These are phyloP conservation scores for Casuarina cunninghamiana DNA, from an alignment of 306 rosid species.

Conservation along the genomic window DNA sequence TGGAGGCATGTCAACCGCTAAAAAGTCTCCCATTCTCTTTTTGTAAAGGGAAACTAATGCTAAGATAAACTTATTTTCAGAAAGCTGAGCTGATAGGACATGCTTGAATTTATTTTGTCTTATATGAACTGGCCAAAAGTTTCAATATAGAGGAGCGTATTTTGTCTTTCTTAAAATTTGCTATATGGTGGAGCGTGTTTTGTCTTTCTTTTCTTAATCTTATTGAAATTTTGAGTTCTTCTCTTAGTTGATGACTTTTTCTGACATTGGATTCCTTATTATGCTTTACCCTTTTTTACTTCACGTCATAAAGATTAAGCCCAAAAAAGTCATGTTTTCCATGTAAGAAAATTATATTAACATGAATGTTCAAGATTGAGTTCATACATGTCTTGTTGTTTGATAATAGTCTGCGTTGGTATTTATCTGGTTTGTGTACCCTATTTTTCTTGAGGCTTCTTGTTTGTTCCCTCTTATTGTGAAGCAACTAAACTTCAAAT, in stretches of 20 bases:
- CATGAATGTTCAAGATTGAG: neutral
- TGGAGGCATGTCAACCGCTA: neutral
- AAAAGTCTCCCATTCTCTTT: neutral
- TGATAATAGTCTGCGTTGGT: neutral
- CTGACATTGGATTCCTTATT: neutral
- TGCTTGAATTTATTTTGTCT: neutral
- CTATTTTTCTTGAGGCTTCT: neutral
- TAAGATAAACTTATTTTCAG: neutral
- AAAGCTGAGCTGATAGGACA: neutral
- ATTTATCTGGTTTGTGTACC: neutral
- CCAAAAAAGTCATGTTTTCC: neutral
- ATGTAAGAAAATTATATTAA: neutral
- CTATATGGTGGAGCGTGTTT: neutral
- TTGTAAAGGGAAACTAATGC: neutral
- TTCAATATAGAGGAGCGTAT: no score
- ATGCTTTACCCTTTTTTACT: neutral
- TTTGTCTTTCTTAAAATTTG: neutral
- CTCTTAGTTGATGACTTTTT: neutral
- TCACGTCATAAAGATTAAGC: neutral
- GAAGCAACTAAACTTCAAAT: neutral
- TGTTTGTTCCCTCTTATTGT: conserved; percentile 2
- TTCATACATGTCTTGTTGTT: neutral
- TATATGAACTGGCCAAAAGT: neutral
- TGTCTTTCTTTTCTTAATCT: neutral
- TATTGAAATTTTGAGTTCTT: neutral